Conservation (phyloP, 148 eudicot genomes). For the Gaultheria prostrata region DNA sequence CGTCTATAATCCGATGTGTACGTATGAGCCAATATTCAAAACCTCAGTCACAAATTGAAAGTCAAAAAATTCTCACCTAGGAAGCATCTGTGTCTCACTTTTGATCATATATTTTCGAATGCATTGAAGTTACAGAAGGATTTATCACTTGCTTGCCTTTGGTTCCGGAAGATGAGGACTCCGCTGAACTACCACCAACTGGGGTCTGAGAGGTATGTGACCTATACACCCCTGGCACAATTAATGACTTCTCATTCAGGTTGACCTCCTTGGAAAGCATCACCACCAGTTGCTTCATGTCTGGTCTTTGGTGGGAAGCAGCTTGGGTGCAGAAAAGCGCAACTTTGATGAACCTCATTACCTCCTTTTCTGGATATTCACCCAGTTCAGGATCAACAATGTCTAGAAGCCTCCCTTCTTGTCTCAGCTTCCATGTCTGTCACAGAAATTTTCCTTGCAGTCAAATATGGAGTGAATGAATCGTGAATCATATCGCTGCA, state of each 20-base stretch:
- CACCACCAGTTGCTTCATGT: constrained; percentile 54
- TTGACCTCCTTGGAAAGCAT: constrained; percentile 53
- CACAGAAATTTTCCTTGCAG: background rate
- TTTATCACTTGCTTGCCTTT: too few relatives aligned
- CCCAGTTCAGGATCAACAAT: constrained; percentile 50
- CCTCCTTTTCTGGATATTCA: constrained; percentile 43
- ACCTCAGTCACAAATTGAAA: too few relatives aligned
- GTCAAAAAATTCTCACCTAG: too few relatives aligned
- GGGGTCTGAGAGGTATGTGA: constrained; percentile 17
- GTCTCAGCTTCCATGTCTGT: constrained; percentile 54
- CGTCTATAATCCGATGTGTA: too few relatives aligned
- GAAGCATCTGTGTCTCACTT: too few relatives aligned
- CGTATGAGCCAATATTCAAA: too few relatives aligned
- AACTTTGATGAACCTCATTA: constrained; percentile 41
- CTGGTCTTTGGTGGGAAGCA: constrained; percentile 49
- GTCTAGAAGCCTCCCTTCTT: constrained; percentile 40
- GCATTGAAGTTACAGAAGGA: too few relatives aligned
- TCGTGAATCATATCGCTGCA: background rate
- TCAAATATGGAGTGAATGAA: background rate
- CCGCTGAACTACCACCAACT: too few relatives aligned
- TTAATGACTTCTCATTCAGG: constrained; percentile 39
- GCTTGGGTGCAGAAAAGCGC: constrained; percentile 66
- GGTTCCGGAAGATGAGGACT: too few relatives aligned
- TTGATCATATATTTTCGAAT: too few relatives aligned
- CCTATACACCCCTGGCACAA: constrained; percentile 41